Evolutionary conservation across 176 grass and related monocot species (phyloP), one percentile per base, ranked within the genome.

Genomic region (Ensete glaucum): DNA sequence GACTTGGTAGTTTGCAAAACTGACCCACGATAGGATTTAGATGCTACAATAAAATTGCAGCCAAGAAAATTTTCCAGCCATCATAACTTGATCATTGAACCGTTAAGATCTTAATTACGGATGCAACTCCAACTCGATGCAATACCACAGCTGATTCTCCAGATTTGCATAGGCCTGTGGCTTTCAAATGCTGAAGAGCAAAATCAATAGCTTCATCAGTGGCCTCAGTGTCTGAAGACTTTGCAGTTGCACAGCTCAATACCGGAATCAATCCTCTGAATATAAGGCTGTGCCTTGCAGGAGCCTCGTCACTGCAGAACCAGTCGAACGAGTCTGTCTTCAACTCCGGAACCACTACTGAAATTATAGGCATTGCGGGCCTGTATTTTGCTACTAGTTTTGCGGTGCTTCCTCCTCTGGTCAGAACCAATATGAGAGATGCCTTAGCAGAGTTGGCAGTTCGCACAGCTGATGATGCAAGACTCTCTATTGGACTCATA

Each of bases 301-400:
- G 76, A 29, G 76, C 62, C 63, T 67, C 76, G 10, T 77, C 76
- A n/a, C 76, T 77, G 50, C 76, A 77, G 23, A 48, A 65, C 76
- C 76, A 77, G 11, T 75, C 55, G 27, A 62, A 75, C 2, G 73
- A 62, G 50, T 75, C 55, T 3, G 73, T 50, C 73, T 1, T 75
- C 56, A 75, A n/a, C 16, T 48, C 73, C 5, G 73, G 73, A 50
- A 75, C 73, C 55, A 75, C 56, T 0, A 75, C 73, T 20, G 73
- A 75, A 9, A 75, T 17, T 11, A 75, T 60, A 1, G 73, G 73
- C 73, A 75, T 62, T 20, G 54, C 0, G 0, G 73, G 73, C 27
- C 73, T 60, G 55, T 75, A 75, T 11, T 75, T 75, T 1, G 73
- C 73, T 1, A 75, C 73, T 19, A 75, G 29, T 27, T 60, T 75